Evolutionary conservation across 2,329 filamentous ascomycete genomes (phyloP), one percentile per base, ranked within the genome.

Genomic region (Xenoacremonium recifei): DNA sequence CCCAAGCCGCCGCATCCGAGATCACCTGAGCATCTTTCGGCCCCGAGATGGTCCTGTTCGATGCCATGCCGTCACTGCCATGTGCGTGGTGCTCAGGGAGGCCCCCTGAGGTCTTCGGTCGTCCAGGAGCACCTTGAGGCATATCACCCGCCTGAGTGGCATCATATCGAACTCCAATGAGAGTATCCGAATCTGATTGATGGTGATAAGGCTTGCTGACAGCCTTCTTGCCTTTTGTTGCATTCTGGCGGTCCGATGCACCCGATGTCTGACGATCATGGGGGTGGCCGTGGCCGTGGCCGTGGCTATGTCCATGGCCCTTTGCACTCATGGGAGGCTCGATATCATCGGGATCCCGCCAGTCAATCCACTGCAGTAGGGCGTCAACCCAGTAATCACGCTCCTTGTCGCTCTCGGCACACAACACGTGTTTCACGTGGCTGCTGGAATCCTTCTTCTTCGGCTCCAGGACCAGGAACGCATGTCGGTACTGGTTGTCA

Each of bases 401-500:
- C 69, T 99, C 93, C 45, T 76, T 77, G 57, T 99, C 93, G 58
- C 87, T 97, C 66, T 99, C 93, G 0, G 93, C 92, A 63, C 93
- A 99, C 15, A 99, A 73, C 1, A 99, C 91, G 63, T 99, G 93
- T 51, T 92, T 88, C 18, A 96, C 89, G 39, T 92, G 78, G 53
- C 87, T 90, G 17, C 77, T 84, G 0, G 90, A 90, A 60, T 99
- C 93, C 66, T 96, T 97, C 65, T 90, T 89, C 72, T 99, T 99
- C 2, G 92, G 92, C 61, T 99, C 93, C 39, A 97, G 65, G 40
- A 99, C 87, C 34, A 97, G 73, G 69, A 99, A 99, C 1, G 93
- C 93, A 67, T 99, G 93, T 5, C 93, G 86, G 62, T 96, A 99
- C 63, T 97, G 89, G 59, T 95, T 95, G 46, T 97, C 93, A 35